phyloP scores from a whole-genome alignment of 257 asterid species.

The Verbena officinalis region DNA sequence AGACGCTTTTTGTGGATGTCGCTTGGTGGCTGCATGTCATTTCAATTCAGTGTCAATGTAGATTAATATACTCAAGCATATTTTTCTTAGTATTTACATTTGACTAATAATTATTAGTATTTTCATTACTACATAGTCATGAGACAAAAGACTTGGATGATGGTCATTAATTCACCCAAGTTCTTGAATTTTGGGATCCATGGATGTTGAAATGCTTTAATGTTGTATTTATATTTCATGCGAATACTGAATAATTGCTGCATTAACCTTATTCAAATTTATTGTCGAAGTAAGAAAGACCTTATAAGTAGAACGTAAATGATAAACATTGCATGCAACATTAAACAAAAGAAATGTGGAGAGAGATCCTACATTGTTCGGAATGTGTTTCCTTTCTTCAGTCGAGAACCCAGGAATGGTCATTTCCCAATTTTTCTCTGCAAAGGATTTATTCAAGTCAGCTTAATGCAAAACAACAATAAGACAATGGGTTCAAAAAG shows the following conservation, averaged over 20 bases:
- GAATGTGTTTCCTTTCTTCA: conserved; percentile 61
- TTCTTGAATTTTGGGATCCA: conserved; percentile 6
- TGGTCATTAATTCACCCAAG: conserved; percentile 9
- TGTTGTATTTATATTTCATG: neutral
- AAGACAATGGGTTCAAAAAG: neutral
- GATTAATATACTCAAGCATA: conserved; percentile 1
- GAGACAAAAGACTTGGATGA: conserved; percentile 8
- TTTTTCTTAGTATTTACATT: conserved; percentile 3
- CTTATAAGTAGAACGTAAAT: neutral
- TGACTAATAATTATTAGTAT: conserved; percentile 3
- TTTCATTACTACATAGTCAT: conserved; percentile 2
- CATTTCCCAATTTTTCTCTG: conserved; percentile 93
- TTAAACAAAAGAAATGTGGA: conserved; percentile 3
- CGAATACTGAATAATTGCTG: neutral
- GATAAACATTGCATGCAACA: conserved; percentile 7
- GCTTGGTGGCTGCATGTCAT: conserved; percentile 63
- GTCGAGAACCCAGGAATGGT: conserved; percentile 86
- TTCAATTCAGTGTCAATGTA: conserved; percentile 32
- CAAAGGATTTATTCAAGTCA: conserved; percentile 37
- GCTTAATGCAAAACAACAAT: conserved; percentile 24
- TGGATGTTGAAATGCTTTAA: neutral
- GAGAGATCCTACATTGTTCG: conserved; percentile 57
- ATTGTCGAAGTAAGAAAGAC: neutral
- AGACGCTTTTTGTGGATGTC: conserved; percentile 83
- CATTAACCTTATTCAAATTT: conserved; percentile 12